Evolutionary conservation across 371 early-diverging fungal genomes (phyloP).

Genomic region (Enterospora canceri): DNA sequence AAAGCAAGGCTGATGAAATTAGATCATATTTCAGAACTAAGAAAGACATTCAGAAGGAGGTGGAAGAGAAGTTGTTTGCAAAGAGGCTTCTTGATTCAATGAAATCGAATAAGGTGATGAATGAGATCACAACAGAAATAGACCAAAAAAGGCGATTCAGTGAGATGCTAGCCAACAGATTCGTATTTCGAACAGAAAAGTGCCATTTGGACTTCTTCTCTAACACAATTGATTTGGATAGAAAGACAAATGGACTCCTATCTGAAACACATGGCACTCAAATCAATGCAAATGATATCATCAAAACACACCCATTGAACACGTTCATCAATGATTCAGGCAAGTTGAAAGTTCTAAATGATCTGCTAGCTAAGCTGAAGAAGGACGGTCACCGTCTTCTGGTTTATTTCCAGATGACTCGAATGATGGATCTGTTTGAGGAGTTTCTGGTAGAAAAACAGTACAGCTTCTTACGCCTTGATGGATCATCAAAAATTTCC

Average conservation of each 20-base stretch:
- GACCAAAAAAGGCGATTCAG: not conserved
- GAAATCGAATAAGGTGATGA: not conserved
- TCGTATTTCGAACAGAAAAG: not conserved
- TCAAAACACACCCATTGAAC: slow-evolving; percentile 58
- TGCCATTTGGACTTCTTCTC: not conserved
- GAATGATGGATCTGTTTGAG: slow-evolving; percentile 86
- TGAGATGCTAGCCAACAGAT: slow-evolving; percentile 2
- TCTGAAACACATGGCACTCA: not conserved
- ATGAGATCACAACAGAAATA: not conserved
- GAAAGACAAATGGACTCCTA: not conserved
- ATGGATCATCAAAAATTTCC: slow-evolving; percentile 81
- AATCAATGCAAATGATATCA: not conserved
- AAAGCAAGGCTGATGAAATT: too few species aligned
- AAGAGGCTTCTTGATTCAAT: not conserved
- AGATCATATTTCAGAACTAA: not conserved
- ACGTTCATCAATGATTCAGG: slow-evolving; percentile 77
- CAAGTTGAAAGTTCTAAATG: slow-evolving; percentile 74
- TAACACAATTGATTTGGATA: not conserved
- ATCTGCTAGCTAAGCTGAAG: slow-evolving; percentile 70
- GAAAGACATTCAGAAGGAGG: not conserved
- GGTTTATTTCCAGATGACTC: slow-evolving; percentile 94
- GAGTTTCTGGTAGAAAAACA: slow-evolving; percentile 52
- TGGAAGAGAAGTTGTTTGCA: not conserved
- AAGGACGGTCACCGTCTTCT: slow-evolving; percentile 77
- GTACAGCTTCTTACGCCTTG: slow-evolving; percentile 68